A percentile compares a stretch with the other conserved stretches of the same genome.
phyloP scores from a whole-genome alignment of 208 protist genomes.

The Balamuthia mandrillaris region DNA sequence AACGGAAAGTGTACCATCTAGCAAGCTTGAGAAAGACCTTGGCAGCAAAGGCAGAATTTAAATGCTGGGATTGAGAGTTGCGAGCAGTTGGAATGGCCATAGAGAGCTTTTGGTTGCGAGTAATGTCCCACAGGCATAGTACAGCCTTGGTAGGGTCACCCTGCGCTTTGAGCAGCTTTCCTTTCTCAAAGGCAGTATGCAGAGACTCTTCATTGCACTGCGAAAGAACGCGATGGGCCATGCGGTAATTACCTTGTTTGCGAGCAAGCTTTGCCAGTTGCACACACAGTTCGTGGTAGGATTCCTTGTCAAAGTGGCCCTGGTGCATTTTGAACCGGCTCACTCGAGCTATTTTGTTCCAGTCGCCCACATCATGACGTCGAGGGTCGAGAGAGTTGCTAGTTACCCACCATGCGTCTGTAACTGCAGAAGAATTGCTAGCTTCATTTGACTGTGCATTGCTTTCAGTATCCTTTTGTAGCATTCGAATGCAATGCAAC shows the following conservation, averaged over 20 bases:
- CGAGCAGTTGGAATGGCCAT: no score
- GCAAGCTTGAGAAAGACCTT: slow-evolving; percentile 22
- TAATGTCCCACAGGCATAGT: not conserved
- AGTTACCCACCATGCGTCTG: not conserved
- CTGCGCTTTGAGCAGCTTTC: not conserved
- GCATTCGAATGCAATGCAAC: not conserved
- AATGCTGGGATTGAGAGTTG: no score
- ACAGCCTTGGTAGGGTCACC: not conserved
- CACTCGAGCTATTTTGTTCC: slow-evolving; percentile 1
- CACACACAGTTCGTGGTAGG: not conserved
- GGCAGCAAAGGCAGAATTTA: not conserved
- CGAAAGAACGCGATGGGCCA: not conserved
- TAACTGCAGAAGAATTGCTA: no score
- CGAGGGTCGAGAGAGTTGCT: not conserved
- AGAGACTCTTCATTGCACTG: not conserved
- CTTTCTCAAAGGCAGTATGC: not conserved
- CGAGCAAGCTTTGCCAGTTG: not conserved
- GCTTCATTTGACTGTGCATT: no score
- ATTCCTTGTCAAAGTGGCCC: not conserved
- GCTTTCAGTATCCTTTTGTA: slow-evolving; percentile 2
- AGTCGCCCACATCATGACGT: not conserved
- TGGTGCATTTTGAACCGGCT: not conserved
- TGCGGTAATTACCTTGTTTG: slow-evolving; percentile 6
- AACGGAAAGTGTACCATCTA: slow-evolving; percentile 22
- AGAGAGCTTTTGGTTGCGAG: not conserved